These are phyloP conservation scores for Dittrichia graveolens DNA, from an alignment of 129 eudicot species.

Conservation along the genomic window DNA sequence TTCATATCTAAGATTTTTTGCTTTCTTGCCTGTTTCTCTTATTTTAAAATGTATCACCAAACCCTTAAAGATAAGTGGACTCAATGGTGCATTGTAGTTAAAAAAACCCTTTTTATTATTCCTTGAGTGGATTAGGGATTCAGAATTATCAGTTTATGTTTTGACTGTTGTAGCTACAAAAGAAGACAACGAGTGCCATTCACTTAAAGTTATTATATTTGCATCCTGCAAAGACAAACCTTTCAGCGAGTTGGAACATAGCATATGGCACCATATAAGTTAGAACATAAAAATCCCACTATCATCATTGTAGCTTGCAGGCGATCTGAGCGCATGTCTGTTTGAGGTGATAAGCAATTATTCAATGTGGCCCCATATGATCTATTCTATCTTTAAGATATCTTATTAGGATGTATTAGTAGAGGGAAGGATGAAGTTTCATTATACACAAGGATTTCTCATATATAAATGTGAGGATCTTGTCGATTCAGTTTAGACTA, in stretches of 20 bases:
- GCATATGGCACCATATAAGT: slow-evolving; percentile 1
- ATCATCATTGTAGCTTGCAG: neutral
- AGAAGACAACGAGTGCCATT: slow-evolving; percentile 12
- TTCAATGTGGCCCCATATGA: neutral
- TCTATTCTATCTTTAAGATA: too few species aligned
- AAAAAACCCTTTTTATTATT: neutral
- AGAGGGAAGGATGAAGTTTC: neutral
- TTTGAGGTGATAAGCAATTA: neutral
- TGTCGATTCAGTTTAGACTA: neutral
- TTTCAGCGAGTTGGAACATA: slow-evolving; percentile 7
- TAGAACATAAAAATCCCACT: slow-evolving; percentile 4
- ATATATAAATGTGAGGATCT: neutral
- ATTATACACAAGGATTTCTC: slow-evolving; percentile 1
- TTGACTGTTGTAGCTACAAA: neutral
- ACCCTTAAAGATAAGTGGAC: neutral
- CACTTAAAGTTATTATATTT: slow-evolving; percentile 10
- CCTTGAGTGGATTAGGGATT: neutral
- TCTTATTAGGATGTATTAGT: neutral
- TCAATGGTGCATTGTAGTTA: neutral
- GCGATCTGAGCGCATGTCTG: neutral
- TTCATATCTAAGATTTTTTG: neutral
- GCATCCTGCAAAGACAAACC: neutral
- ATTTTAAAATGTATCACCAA: neutral
- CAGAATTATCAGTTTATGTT: neutral
- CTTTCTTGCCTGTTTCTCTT: neutral